Conservation (phyloP, 768 basidiomycete species). For the Termitomyces sp. region DNA sequence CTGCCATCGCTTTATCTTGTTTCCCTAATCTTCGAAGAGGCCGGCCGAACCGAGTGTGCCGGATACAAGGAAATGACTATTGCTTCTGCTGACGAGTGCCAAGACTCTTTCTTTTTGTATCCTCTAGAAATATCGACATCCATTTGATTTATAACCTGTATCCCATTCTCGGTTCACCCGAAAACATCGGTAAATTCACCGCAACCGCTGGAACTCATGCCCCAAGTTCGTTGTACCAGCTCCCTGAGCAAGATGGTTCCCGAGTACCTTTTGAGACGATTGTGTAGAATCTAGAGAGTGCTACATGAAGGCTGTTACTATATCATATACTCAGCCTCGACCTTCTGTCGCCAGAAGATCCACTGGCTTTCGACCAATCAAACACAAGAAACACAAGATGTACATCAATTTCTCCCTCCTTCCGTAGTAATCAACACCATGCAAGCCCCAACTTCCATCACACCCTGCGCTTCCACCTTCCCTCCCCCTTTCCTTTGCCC, state of each 20-base stretch:
- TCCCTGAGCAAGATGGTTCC: too few relatives aligned
- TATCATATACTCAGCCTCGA: too few relatives aligned
- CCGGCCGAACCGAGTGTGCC: conserved; percentile 66
- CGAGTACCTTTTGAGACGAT: too few relatives aligned
- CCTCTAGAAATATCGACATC: too few relatives aligned
- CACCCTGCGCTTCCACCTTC: conserved; percentile 27
- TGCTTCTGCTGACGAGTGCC: conserved; percentile 14
- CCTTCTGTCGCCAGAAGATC: too few relatives aligned
- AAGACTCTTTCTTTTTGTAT: background rate
- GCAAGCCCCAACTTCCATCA: background rate
- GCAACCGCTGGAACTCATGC: too few relatives aligned
- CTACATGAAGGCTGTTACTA: too few relatives aligned
- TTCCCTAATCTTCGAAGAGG: conserved; percentile 69
- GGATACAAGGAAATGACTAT: conserved; percentile 49
- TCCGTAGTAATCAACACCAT: background rate
- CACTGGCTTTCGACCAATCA: background rate
- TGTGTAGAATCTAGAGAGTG: too few relatives aligned
- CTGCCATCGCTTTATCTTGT: conserved; percentile 77
- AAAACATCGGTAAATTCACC: too few relatives aligned
- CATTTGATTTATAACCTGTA: conserved; percentile 13
- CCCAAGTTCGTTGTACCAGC: too few relatives aligned
- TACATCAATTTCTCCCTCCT: background rate
- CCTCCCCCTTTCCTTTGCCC: conserved; percentile 26
- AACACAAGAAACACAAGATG: background rate
- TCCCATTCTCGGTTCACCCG: too few relatives aligned